Conservation (phyloP, 257 asterid genomes). For the Apocynum venetum region DNA sequence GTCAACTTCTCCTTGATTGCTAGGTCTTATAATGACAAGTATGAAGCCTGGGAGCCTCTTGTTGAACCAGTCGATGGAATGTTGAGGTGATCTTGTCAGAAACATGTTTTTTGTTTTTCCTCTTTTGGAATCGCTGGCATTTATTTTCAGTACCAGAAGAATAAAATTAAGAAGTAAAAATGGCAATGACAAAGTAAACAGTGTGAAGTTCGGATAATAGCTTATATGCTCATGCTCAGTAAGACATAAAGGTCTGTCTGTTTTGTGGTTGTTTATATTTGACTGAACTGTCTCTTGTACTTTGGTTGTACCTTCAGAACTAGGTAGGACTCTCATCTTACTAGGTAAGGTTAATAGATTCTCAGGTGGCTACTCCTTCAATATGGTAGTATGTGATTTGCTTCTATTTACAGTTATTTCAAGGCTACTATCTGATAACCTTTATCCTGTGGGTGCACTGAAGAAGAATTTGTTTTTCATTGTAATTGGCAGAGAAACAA, state of each 20-base stretch:
- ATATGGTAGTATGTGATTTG: not conserved
- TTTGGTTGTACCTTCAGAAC: not conserved
- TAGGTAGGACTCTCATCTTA: not conserved
- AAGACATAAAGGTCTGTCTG: too few relatives aligned
- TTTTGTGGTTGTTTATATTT: too few relatives aligned
- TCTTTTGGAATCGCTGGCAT: not conserved
- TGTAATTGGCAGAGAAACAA: not conserved
- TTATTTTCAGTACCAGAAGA: not conserved
- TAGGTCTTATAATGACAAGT: constrained; percentile 86
- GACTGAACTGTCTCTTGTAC: not conserved
- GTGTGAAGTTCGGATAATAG: too few relatives aligned
- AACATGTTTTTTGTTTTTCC: not conserved
- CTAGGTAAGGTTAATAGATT: not conserved
- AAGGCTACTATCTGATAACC: not conserved
- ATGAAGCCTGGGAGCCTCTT: constrained; percentile 98
- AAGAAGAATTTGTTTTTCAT: not conserved
- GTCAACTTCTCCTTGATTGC: constrained; percentile 72
- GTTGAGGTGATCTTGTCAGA: constrained; percentile 50
- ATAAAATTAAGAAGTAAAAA: not conserved
- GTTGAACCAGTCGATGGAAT: constrained; percentile 88
- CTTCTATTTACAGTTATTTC: not conserved
- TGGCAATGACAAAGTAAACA: too few relatives aligned
- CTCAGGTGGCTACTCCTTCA: not conserved
- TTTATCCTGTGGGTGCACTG: not conserved
- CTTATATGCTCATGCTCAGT: too few relatives aligned